Conservation (phyloP, 805 yeast genomes). For the Ogataea zsoltii region DNA sequence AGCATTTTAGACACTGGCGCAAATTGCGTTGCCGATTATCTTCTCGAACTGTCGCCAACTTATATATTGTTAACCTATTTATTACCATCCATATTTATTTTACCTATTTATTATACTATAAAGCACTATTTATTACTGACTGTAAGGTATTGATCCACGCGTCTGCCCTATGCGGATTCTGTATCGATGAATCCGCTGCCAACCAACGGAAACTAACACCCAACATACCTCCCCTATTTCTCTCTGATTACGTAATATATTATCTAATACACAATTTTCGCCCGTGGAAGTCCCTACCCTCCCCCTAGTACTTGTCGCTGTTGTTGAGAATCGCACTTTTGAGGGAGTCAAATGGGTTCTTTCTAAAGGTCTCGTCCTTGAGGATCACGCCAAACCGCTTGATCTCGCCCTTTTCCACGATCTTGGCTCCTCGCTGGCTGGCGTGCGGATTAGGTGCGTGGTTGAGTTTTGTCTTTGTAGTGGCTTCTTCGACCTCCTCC, state of each 20-base stretch:
- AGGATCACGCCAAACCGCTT: constrained; percentile 59
- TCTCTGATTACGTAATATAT: not conserved
- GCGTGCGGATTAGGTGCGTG: constrained; percentile 37
- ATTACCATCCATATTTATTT: constrained; percentile 1
- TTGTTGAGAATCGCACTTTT: constrained; percentile 53
- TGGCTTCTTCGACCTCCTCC: constrained; percentile 15
- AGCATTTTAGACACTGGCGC: too few species aligned
- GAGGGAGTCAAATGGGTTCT: constrained; percentile 65
- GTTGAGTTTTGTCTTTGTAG: constrained; percentile 37
- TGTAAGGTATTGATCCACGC: too few species aligned
- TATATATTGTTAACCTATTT: constrained; percentile 5
- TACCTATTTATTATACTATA: not conserved
- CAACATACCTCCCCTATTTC: too few species aligned
- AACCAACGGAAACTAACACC: too few species aligned
- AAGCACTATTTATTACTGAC: too few species aligned
- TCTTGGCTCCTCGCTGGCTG: constrained; percentile 45
- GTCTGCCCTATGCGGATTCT: too few species aligned
- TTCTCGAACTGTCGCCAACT: not conserved
- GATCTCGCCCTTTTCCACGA: constrained; percentile 58
- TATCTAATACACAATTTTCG: too few species aligned
- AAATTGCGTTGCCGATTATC: too few species aligned
- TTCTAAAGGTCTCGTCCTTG: constrained; percentile 52
- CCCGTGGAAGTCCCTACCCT: too few species aligned
- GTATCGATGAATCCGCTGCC: too few species aligned
- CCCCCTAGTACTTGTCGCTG: constrained; percentile 13